Evolutionary conservation across 257 asterid genomes (phyloP).

Genomic region (Pogostemon cablin): DNA sequence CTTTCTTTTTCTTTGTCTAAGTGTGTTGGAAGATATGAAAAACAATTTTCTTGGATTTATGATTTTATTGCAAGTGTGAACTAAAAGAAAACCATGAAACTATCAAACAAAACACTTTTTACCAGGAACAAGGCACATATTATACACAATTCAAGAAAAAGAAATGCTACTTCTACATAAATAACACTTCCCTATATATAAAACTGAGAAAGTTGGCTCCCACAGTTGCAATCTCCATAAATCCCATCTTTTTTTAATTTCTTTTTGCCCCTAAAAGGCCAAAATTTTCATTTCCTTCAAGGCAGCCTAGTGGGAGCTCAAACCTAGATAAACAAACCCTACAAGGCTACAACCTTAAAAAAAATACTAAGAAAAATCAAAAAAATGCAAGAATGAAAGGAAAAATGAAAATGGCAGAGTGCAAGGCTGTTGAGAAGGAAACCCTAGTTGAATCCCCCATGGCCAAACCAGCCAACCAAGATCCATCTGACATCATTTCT

Average conservation of each 20-base stretch:
- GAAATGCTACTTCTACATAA: not conserved
- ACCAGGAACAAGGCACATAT: constrained; percentile 11
- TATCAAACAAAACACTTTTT: not conserved
- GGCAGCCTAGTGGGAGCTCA: constrained; percentile 36
- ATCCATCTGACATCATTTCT: constrained; percentile 64
- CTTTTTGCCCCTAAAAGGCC: constrained; percentile 30
- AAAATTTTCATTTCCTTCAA: constrained; percentile 36
- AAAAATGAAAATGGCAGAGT: constrained; percentile 33
- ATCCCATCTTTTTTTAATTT: constrained; percentile 3
- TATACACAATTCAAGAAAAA: constrained; percentile 42
- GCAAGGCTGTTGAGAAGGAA: constrained; percentile 34
- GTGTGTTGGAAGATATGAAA: not conserved
- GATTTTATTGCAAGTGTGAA: constrained; percentile 20
- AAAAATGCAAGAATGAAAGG: constrained; percentile 27
- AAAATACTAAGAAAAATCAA: constrained; percentile 38
- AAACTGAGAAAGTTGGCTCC: constrained; percentile 20
- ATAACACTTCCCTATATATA: constrained; percentile 26
- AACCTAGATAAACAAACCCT: constrained; percentile 29
- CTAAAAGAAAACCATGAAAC: not conserved
- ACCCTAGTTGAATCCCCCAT: constrained; percentile 70
- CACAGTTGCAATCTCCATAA: constrained; percentile 36
- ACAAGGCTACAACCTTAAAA: constrained; percentile 17
- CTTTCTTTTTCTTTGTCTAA: constrained; percentile 16
- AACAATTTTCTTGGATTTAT: constrained; percentile 4
- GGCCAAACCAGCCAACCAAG: constrained; percentile 90